phyloP scores from a whole-genome alignment of 768 basidiomycete species.

The Paxillus involutus region DNA sequence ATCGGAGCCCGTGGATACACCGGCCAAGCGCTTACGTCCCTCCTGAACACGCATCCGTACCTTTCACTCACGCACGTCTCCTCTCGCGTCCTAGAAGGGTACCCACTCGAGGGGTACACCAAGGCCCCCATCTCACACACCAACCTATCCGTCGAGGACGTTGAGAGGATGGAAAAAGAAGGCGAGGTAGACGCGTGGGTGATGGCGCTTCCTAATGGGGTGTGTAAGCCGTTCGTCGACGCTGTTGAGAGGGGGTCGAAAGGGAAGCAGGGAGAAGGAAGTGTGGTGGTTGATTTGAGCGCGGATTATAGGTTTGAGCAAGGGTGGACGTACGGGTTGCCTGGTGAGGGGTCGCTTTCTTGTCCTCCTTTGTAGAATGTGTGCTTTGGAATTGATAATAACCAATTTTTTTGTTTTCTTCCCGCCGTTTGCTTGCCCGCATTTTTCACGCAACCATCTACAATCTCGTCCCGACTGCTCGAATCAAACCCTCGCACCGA shows the following conservation, averaged over 20 bases:
- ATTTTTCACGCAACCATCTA: not conserved
- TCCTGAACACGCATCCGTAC: constrained; percentile 87
- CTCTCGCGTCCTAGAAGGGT: constrained; percentile 89
- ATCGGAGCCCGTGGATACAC: constrained; percentile 97
- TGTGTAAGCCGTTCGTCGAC: constrained; percentile 95
- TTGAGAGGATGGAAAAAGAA: constrained; percentile 85
- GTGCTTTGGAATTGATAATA: constrained; percentile 35
- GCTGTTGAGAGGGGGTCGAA: constrained; percentile 79
- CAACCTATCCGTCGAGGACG: constrained; percentile 76
- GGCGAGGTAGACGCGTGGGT: constrained; percentile 97
- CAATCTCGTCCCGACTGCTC: not conserved
- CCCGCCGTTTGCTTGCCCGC: constrained; percentile 1
- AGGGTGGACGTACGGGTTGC: constrained; percentile 96
- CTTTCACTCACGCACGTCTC: constrained; percentile 94
- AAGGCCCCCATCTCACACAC: constrained; percentile 74
- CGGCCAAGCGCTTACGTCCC: constrained; percentile 84
- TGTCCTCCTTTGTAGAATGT: constrained; percentile 26
- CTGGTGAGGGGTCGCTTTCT: constrained; percentile 73
- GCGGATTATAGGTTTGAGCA: constrained; percentile 96
- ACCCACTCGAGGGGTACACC: constrained; percentile 75
- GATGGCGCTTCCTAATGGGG: constrained; percentile 98
- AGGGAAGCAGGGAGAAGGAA: constrained; percentile 45
- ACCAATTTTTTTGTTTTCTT: constrained; percentile 34
- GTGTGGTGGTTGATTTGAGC: constrained; percentile 88
- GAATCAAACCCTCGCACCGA: not conserved